Percentiles rank a stretch among this genome's conserved stretches.
Evolutionary conservation across 768 basidiomycete genomes (phyloP).

Genomic region (Serendipita sp.): DNA sequence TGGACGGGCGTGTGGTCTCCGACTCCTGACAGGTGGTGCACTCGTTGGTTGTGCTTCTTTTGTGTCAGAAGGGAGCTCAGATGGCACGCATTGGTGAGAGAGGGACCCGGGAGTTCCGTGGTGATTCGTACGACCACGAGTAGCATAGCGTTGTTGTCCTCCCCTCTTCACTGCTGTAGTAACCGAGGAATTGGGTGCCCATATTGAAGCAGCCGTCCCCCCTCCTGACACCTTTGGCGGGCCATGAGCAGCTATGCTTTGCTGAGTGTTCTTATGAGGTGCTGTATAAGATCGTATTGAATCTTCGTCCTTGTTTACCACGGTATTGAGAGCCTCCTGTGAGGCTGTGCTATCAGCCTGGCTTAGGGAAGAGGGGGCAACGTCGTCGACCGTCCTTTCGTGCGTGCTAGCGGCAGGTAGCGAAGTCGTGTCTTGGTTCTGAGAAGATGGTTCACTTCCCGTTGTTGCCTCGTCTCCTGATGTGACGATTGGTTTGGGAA

Average conservation of each 20-base stretch:
- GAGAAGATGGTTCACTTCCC: too few relatives aligned
- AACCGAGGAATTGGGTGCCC: background rate
- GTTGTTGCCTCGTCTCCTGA: background rate
- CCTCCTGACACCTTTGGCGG: background rate
- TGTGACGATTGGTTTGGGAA: constrained; percentile 25
- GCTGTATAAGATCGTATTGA: too few relatives aligned
- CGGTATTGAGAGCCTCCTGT: too few relatives aligned
- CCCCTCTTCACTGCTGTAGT: background rate
- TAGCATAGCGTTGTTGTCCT: background rate
- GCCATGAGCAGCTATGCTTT: background rate
- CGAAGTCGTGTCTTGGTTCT: too few relatives aligned
- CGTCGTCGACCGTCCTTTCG: too few relatives aligned
- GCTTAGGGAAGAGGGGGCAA: too few relatives aligned
- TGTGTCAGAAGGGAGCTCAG: background rate
- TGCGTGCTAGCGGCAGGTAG: too few relatives aligned
- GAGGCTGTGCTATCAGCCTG: too few relatives aligned
- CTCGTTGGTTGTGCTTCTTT: background rate
- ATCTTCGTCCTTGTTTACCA: too few relatives aligned
- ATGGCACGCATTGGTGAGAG: background rate
- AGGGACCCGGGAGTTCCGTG: background rate
- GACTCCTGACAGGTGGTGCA: background rate
- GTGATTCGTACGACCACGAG: background rate
- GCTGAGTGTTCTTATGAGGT: too few relatives aligned
- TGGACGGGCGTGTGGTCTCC: background rate
- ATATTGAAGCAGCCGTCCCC: background rate